These are phyloP conservation scores for Ustilago xerochloae DNA, from an alignment of 1,284 basidiomycete genomes.

Conservation along the genomic window DNA sequence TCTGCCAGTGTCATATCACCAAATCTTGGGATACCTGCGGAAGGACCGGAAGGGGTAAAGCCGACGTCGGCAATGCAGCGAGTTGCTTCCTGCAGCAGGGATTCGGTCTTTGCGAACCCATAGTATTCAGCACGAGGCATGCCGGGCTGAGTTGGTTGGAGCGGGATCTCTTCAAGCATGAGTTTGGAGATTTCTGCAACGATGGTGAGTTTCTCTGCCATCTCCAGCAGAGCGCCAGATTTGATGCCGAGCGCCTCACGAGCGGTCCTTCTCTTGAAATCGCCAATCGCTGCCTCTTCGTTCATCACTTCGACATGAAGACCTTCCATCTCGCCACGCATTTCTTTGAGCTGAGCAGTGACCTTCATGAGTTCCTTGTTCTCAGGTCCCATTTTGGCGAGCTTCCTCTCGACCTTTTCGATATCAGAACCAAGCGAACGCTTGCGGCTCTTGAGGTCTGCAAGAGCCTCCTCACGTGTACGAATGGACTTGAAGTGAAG, in stretches of 20 bases:
- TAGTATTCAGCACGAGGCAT: slow-evolving; percentile 79
- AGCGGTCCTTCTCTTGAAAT: slow-evolving; percentile 81
- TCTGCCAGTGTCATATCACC: slow-evolving; percentile 31
- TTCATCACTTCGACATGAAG: slow-evolving; percentile 85
- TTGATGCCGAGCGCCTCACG: slow-evolving; percentile 83
- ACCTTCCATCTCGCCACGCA: slow-evolving; percentile 79
- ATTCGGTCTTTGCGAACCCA: slow-evolving; percentile 58
- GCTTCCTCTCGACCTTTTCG: slow-evolving; percentile 87
- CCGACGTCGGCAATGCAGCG: slow-evolving; percentile 57
- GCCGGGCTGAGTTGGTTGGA: slow-evolving; percentile 83
- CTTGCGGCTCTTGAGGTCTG: slow-evolving; percentile 79
- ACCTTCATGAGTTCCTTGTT: slow-evolving; percentile 85
- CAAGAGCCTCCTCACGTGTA: slow-evolving; percentile 83
- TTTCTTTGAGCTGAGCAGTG: slow-evolving; percentile 78
- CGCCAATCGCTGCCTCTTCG: slow-evolving; percentile 83
- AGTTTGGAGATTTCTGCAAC: slow-evolving; percentile 83
- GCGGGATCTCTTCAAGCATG: slow-evolving; percentile 83
- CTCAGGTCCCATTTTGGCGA: slow-evolving; percentile 87
- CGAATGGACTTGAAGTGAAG: slow-evolving; percentile 75
- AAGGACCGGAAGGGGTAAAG: slow-evolving; percentile 48
- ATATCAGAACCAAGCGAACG: slow-evolving; percentile 78
- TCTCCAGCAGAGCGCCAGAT: slow-evolving; percentile 86
- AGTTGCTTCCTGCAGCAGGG: slow-evolving; percentile 56
- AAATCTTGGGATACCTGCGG: slow-evolving; percentile 38
- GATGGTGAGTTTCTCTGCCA: slow-evolving; percentile 87